These are phyloP conservation scores for Chlamydomonas sp. DNA, from an alignment of 139 green algal species.

Conservation along the genomic window DNA sequence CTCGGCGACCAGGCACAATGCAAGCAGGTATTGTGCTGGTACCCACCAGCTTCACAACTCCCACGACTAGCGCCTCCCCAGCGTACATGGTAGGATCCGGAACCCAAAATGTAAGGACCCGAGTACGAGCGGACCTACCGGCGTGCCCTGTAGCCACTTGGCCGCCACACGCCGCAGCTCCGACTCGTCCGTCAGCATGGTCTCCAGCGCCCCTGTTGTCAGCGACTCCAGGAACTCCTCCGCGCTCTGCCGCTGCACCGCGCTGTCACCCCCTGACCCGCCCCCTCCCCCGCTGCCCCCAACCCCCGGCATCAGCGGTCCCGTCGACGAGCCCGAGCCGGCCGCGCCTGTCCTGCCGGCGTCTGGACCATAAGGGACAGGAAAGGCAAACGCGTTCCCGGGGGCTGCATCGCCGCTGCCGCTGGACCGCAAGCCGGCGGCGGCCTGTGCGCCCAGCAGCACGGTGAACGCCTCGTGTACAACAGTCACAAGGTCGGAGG, in stretches of 20 bases:
- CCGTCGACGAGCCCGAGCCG: neutral
- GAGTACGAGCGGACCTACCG: slow-evolving; percentile 11
- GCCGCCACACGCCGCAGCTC: slow-evolving; percentile 44
- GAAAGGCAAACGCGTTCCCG: too few species aligned
- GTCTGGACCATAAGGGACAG: too few species aligned
- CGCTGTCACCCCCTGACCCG: neutral
- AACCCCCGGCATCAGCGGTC: neutral
- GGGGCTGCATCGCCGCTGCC: too few species aligned
- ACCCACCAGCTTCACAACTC: too few species aligned
- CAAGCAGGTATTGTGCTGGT: too few species aligned
- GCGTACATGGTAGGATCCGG: too few species aligned
- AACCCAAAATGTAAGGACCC: neutral
- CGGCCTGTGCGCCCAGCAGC: neutral
- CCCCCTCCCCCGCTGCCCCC: neutral
- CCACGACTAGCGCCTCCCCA: too few species aligned
- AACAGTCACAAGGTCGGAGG: slow-evolving; percentile 48
- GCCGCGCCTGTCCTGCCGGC: neutral
- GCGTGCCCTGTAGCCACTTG: slow-evolving; percentile 25
- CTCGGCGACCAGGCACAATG: too few species aligned
- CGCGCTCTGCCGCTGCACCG: neutral
- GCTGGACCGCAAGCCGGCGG: neutral
- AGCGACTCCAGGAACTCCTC: slow-evolving; percentile 38
- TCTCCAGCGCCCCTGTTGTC: slow-evolving; percentile 46
- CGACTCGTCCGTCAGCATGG: slow-evolving; percentile 49
- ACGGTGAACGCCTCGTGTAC: slow-evolving; percentile 50